Percentiles rank a stretch among this genome's conserved stretches.
These are phyloP conservation scores for Gossypium bickii DNA, from an alignment of 345 rosid genomes.

Conservation along the genomic window DNA sequence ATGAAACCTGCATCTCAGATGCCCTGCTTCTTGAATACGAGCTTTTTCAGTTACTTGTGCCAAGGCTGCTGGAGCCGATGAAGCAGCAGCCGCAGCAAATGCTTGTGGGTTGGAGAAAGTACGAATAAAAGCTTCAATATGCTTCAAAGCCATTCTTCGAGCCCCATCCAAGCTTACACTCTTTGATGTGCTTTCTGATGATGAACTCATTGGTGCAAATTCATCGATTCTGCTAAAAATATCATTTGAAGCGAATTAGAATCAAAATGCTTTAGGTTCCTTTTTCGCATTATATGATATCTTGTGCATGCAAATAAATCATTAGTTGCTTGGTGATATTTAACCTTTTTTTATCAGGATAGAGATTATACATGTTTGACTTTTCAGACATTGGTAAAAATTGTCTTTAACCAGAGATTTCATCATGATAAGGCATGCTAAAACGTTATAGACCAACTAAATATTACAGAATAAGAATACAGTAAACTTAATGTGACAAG, in stretches of 20 bases:
- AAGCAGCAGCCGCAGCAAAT: constrained; percentile 62
- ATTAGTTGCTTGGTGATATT: neutral
- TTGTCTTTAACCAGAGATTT: constrained; percentile 2
- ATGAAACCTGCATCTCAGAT: constrained; percentile 84
- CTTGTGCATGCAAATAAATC: no score
- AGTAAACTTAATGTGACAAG: neutral
- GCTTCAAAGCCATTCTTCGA: constrained; percentile 68
- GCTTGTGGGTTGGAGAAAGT: constrained; percentile 67
- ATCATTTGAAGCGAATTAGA: neutral
- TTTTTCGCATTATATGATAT: neutral
- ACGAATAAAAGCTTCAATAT: constrained; percentile 59
- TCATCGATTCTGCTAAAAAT: constrained; percentile 67
- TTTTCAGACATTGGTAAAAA: neutral
- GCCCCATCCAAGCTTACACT: constrained; percentile 72
- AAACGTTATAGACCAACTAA: neutral
- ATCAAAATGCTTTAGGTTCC: neutral
- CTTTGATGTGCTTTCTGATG: constrained; percentile 66
- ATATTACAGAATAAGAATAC: neutral
- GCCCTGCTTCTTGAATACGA: constrained; percentile 94
- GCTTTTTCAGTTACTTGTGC: constrained; percentile 87
- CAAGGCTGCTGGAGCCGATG: constrained; percentile 72
- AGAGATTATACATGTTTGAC: neutral
- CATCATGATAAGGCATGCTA: neutral
- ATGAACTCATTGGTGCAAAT: constrained; percentile 52
- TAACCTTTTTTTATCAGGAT: neutral